These are phyloP conservation scores for Spencermartinsiella europaea DNA, from an alignment of 805 yeast species.

Conservation along the genomic window DNA sequence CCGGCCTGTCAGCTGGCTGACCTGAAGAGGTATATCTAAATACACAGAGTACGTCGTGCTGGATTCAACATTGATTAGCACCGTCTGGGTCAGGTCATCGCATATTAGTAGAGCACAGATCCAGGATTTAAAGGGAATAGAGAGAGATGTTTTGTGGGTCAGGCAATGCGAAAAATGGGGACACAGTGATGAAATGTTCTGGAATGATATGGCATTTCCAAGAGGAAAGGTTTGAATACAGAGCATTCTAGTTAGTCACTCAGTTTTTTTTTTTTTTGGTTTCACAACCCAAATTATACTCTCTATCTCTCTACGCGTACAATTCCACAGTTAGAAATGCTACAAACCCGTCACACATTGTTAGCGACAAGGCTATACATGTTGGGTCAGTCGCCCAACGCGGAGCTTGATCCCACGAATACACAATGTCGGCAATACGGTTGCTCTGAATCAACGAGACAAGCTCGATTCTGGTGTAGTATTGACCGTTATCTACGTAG, in stretches of 20 bases:
- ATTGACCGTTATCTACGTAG: constrained; percentile 1
- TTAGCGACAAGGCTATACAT: constrained; percentile 10
- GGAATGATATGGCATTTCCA: neutral
- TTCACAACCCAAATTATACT: no score
- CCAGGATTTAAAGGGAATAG: neutral
- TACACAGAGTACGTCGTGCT: neutral
- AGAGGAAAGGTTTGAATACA: neutral
- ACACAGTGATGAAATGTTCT: neutral
- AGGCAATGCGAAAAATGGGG: neutral
- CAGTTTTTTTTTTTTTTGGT: no score
- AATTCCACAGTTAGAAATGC: constrained; percentile 12
- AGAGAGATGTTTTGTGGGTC: neutral
- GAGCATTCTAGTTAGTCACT: neutral
- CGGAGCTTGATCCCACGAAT: constrained; percentile 9
- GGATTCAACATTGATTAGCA: neutral
- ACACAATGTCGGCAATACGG: constrained; percentile 6
- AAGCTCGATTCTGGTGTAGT: constrained; percentile 3
- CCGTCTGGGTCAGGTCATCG: neutral
- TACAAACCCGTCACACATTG: constrained; percentile 9
- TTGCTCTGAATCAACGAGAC: neutral
- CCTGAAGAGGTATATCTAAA: neutral
- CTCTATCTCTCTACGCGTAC: neutral
- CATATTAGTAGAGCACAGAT: neutral
- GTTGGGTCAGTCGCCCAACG: constrained; percentile 12
- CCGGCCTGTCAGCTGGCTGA: neutral